phyloP scores from a whole-genome alignment of 2,329 filamentous ascomycete species.

The Cryphonectria parasitica region DNA sequence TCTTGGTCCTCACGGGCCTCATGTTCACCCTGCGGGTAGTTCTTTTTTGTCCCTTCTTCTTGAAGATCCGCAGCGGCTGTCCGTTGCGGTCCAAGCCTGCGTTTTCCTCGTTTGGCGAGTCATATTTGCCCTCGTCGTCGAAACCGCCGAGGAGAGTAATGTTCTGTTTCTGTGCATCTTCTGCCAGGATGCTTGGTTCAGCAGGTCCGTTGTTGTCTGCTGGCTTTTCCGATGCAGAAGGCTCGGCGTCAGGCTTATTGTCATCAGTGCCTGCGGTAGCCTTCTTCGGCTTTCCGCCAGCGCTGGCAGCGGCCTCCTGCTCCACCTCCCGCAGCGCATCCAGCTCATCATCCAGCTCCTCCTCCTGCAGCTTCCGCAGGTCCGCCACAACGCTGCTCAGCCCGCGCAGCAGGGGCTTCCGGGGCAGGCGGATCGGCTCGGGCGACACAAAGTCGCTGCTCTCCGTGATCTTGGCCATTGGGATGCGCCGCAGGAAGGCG shows the following conservation, averaged over 20 bases:
- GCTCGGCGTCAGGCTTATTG: background rate
- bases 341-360: conserved; percentile 71
- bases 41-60: conserved; percentile 84
- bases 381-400: conserved; percentile 75
- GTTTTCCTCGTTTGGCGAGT: conserved; percentile 57
- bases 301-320: conserved; percentile 40
- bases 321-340: conserved; percentile 77
- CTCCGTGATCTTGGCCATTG: conserved; percentile 60
- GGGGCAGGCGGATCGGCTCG: conserved; percentile 56
- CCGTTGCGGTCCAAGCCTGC: conserved; percentile 56
- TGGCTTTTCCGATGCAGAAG: background rate
- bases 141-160: conserved; percentile 60
- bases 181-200: conserved; percentile 44
- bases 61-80: conserved; percentile 66
- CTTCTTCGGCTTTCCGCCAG: conserved; percentile 22
- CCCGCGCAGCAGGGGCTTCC: conserved; percentile 67
- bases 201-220: conserved; percentile 19
- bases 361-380: conserved; percentile 71
- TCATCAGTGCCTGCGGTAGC: background rate
- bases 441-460: conserved; percentile 54
- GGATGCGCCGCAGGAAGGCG: conserved; percentile 64
- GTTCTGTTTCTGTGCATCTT: conserved; percentile 48
- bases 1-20: conserved; percentile 54
- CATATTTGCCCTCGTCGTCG: conserved; percentile 64
- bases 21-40: conserved; percentile 73